Evolutionary conservation across 2,329 filamentous ascomycete genomes (phyloP).

Genomic region (Triangularia setosa): DNA sequence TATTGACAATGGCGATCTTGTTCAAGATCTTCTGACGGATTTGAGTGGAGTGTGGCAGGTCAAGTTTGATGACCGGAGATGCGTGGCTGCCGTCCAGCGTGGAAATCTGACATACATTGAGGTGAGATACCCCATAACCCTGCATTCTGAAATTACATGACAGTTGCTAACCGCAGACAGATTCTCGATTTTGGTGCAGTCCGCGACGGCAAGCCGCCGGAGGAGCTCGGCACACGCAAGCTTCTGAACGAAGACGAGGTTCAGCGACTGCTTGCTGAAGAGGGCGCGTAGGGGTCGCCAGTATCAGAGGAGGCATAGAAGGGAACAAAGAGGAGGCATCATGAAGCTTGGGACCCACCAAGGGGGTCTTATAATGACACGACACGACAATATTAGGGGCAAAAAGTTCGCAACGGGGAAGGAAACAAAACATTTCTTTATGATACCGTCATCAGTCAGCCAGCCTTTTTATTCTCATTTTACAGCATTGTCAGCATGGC

Average conservation of each 20-base stretch:
- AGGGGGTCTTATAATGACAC: neutral
- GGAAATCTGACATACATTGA: conserved; percentile 93
- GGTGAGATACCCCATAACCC: conserved; percentile 46
- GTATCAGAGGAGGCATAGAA: neutral
- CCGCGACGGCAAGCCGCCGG: conserved; percentile 75
- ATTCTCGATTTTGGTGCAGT: conserved; percentile 96
- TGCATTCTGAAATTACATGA: neutral
- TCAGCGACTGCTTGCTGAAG: conserved; percentile 47
- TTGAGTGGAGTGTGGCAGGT: conserved; percentile 99
- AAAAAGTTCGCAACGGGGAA: neutral
- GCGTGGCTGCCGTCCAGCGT: conserved; percentile 92
- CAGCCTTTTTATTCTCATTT: neutral
- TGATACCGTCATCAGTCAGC: neutral
- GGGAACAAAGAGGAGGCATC: conserved; percentile 27
- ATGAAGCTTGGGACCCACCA: neutral
- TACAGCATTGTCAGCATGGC: neutral
- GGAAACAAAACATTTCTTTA: neutral
- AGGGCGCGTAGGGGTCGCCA: neutral
- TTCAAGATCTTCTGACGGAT: conserved; percentile 88
- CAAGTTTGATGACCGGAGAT: conserved; percentile 91
- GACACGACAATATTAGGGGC: neutral
- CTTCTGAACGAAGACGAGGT: conserved; percentile 58
- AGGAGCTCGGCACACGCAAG: conserved; percentile 75
- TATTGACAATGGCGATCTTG: conserved; percentile 83
- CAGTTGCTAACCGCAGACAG: conserved; percentile 43